Evolutionary conservation across 148 eudicot genomes (phyloP), one percentile per base, ranked within the genome.

Genomic region (Oxyria digyna): DNA sequence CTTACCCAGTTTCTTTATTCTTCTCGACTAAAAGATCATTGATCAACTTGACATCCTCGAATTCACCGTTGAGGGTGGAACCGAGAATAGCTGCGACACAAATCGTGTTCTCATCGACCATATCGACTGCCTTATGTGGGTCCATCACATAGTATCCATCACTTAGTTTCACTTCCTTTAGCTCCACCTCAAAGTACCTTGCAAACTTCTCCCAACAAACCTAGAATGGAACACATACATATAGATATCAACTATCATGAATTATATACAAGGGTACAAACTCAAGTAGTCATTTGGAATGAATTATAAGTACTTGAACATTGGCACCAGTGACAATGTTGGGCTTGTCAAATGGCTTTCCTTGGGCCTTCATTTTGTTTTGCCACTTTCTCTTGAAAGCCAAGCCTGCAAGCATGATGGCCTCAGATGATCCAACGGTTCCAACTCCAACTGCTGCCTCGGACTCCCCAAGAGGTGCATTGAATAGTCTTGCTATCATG

Each of bases 271-370:
- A 35, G 6, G 4, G 38, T 35, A 35, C 38, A 35, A 35, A 42
- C n/a, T n/a, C 11, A 17, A 33, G 10, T 45, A 7, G 6, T 46
- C 8, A 33, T 37, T 21, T 33, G 31, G 62, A 10, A 14, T 1
- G 17, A 17, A 20, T 55, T n/a, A 55, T 13, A 52, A 8, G 8
- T 72, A 87, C 93, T 85, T 87, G 94, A 74, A 88, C 94, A 32
- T 88, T 88, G 67, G 94, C 94, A 42, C 94, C 94, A 18, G 94
- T 88, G 74, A 88, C 94, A 65, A 88, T 88, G 68, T 88, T 88
- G 69, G 94, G 94, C 57, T 88, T 88, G 73, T 88, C 94, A 17
- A n/a, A 40, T 23, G 94, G 89, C 65, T 83, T 77, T 27, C 94
- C 94, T 15, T 64, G 76, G 13, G 79, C 85, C 74, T 42, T 82